phyloP scores from a whole-genome alignment of 129 eudicot genomes.

The Silybum marianum region DNA sequence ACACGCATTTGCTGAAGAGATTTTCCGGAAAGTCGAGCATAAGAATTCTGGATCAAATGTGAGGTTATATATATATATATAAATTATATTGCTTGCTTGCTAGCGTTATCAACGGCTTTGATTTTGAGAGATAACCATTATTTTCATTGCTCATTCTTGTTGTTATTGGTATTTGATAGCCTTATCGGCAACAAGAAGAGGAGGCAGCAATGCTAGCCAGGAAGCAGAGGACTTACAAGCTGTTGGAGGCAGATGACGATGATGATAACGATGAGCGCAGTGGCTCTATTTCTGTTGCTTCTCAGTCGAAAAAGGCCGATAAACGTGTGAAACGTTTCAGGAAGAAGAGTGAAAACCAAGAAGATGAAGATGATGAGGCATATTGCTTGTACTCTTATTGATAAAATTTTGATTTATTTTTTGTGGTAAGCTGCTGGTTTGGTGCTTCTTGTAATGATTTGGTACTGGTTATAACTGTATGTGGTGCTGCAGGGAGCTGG shows the following conservation, averaged over 20 bases:
- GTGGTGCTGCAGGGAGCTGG: slow-evolving; percentile 50
- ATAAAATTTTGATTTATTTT: slow-evolving; percentile 31
- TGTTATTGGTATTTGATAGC: slow-evolving; percentile 38
- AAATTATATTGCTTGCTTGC: not conserved
- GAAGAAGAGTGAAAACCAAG: slow-evolving; percentile 67
- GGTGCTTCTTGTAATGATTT: slow-evolving; percentile 31
- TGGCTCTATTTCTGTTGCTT: slow-evolving; percentile 38
- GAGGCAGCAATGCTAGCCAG: slow-evolving; percentile 77
- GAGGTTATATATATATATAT: slow-evolving; percentile 26
- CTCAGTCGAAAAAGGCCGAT: slow-evolving; percentile 47
- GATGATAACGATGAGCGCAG: slow-evolving; percentile 38
- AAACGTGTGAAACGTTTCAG: slow-evolving; percentile 64
- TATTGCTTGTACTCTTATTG: slow-evolving; percentile 41
- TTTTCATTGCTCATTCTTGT: not conserved
- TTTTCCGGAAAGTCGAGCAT: slow-evolving; percentile 62
- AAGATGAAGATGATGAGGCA: slow-evolving; percentile 87
- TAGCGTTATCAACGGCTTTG: not conserved
- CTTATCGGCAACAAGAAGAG: slow-evolving; percentile 76
- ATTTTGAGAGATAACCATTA: not conserved
- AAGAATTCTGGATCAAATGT: slow-evolving; percentile 65
- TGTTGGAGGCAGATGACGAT: slow-evolving; percentile 87
- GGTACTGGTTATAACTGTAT: slow-evolving; percentile 44
- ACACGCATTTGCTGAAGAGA: slow-evolving; percentile 63
- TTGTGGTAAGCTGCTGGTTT: slow-evolving; percentile 43
- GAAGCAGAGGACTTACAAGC: slow-evolving; percentile 75